A percentile compares a stretch with the other conserved stretches of the same genome.
Evolutionary conservation across 2,329 filamentous ascomycete species (phyloP).

Genomic region (Colletotrichum tabaci): DNA sequence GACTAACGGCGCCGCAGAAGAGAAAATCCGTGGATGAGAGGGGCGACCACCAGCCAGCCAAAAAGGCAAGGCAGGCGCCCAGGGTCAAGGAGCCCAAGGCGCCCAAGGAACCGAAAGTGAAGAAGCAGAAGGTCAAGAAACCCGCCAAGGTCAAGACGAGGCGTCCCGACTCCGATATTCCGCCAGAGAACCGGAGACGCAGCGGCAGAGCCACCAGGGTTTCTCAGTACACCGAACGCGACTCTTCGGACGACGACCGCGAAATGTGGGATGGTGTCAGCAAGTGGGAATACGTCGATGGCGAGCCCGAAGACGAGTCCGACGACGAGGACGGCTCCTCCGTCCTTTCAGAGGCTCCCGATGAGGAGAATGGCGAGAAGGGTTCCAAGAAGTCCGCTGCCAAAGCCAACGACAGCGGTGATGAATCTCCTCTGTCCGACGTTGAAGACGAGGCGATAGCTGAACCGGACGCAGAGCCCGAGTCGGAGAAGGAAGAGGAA

Average conservation of each 20-base stretch:
- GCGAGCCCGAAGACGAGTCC: slow-evolving; percentile 47
- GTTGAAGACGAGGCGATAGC: slow-evolving; percentile 40
- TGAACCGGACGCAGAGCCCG: slow-evolving; percentile 41
- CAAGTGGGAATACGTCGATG: slow-evolving; percentile 69
- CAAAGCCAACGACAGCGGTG: slow-evolving; percentile 41
- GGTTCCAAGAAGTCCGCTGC: slow-evolving; percentile 38
- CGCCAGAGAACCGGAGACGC: slow-evolving; percentile 64
- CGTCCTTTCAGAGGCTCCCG: slow-evolving; percentile 30
- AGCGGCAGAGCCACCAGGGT: slow-evolving; percentile 62
- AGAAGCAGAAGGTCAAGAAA: slow-evolving; percentile 47
- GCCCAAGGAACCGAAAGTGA: slow-evolving; percentile 49
- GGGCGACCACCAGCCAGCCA: slow-evolving; percentile 59
- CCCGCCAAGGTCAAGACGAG: slow-evolving; percentile 46
- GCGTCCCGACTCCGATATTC: slow-evolving; percentile 46
- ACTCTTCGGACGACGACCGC: slow-evolving; percentile 71
- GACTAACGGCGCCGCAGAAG: slow-evolving; percentile 62
- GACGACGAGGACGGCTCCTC: slow-evolving; percentile 34
- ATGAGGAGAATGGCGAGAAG: slow-evolving; percentile 40
- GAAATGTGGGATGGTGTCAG: slow-evolving; percentile 75
- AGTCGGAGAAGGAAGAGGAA: slow-evolving; percentile 42
- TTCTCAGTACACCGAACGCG: slow-evolving; percentile 69
- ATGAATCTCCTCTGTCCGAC: slow-evolving; percentile 35
- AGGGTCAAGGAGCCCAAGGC: slow-evolving; percentile 47
- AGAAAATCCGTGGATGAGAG: slow-evolving; percentile 69
- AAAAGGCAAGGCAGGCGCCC: slow-evolving; percentile 57